Evolutionary conservation across 371 early-diverging fungal species (phyloP), one percentile per base, ranked within the genome.

Genomic region (Sporodiniella umbellata): DNA sequence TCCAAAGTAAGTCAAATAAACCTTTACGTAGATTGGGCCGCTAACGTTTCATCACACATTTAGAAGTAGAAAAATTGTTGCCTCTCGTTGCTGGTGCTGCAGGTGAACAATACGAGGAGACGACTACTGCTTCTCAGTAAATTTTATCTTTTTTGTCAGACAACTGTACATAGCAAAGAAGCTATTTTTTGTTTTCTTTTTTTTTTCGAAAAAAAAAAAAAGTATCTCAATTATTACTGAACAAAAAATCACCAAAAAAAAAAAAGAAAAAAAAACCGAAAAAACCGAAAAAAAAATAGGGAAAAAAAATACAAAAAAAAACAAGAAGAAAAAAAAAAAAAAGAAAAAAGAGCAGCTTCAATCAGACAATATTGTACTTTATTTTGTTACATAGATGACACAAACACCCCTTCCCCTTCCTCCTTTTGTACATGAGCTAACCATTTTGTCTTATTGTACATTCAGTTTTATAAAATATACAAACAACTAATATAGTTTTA

Each of bases 1-100:
- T 95, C 49, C 78, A 80, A 54, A 94, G 78, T 78, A 69, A 72
- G 68, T 66, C 17, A 33, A n/a, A 42, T 11, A 25, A 3, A 30
- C 37, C 22, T 2, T 25, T 24, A n/a, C 12, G 1, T 12, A 0
- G 12, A 4, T 11, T 11, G 3, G n/a, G n/a, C 8, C 33, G 15
- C 30, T 37, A 7, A 21, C n/a, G n/a, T n/a, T 22, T 31, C 8
- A 12, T 24, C 10, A 28, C 10, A 7, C 10, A 28, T 23, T 47
- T 60, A 70, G 70, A 74, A 61, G 70, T 74, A 35, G 75, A 74
- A 57, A 74, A 68, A 42, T 49, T 70, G 22, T 56, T 74, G 49
- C 68, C 68, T 42, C 56, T 64, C 26, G 57, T 65, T 45, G 48
- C 59, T 37, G 42, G 42, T 53, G 52, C 42, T 31, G 45, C 51